Evolutionary conservation across 352 stramenopile genomes (phyloP), one percentile per base, ranked within the genome.

Genomic region (Phytophthora europaea): DNA sequence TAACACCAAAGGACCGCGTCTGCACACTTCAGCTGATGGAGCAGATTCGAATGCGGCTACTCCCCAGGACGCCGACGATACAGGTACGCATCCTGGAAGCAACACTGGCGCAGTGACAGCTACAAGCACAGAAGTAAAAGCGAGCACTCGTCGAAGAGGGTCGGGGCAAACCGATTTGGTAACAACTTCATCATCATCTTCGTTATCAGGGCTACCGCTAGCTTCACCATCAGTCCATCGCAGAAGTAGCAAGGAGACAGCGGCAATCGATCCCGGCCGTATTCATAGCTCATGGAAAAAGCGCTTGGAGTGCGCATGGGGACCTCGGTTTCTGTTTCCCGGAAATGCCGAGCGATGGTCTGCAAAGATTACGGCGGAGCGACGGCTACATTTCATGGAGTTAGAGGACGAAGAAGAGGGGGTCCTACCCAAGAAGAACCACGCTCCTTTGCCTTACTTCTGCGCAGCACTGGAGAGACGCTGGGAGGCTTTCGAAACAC

Each of bases 251-350:
- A 79, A 64, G n/a, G 76, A 78, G 36, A 40, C 75, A 16, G 34
- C 69, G 16, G 69, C 54, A 13, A 70, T 57, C 18, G 73, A 84
- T 58, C 61, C 58, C 2, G 64, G 68, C 16, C 71, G 70, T 23
- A 74, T 84, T 48, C 81, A 77, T 22, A 81, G 72, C 40, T 85
- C 83, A 43, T 91, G 82, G 82, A 85, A 84, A 56, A 88, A 84
- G 50, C 78, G 83, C 47, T 68, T 92, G 58, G 80, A 90, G 50
- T 78, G 76, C 54, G 81, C 80, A 26, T 92, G 84, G 84, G 76
- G 84, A 3, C 84, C 84, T 65, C 83, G 83, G 9, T 91, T 82
- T 65, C 61, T 83, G 52, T 90, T 85, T 36, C 69, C 73, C 56
- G 74, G 70, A 10, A 76, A 65, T 16, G 73, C 68, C 10, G 55